Evolutionary conservation across 2,329 filamentous ascomycete species (phyloP).

Genomic region (Tolypocladium tundrense): DNA sequence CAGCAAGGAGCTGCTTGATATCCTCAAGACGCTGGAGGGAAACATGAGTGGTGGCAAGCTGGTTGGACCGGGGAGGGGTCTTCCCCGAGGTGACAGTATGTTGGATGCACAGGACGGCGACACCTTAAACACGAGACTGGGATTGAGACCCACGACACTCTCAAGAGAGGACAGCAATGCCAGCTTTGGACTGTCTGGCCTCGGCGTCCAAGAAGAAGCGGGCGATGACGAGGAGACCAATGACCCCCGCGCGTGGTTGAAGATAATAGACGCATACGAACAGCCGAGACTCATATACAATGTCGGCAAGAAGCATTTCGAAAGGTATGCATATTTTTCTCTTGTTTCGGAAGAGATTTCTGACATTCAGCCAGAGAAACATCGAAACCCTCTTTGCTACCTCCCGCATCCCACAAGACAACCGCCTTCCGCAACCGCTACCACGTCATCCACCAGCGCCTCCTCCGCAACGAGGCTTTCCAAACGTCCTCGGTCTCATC

Average conservation of each 20-base stretch:
- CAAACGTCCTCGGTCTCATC: slow-evolving; percentile 68
- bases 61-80: slow-evolving; percentile 36
- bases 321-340: slow-evolving; percentile 42
- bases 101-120: slow-evolving; percentile 48
- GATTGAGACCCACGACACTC: slow-evolving; percentile 34
- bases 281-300: slow-evolving; percentile 76
- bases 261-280: slow-evolving; percentile 71
- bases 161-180: slow-evolving; percentile 51
- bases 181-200: slow-evolving; percentile 52
- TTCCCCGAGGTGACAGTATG: slow-evolving; percentile 49
- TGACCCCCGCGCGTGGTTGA: slow-evolving; percentile 75
- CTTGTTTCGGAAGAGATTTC: not conserved
- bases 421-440: slow-evolving; percentile 81
- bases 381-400: slow-evolving; percentile 60
- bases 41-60: slow-evolving; percentile 82
- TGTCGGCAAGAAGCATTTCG: slow-evolving; percentile 78
- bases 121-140: slow-evolving; percentile 43
- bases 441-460: slow-evolving; percentile 81
- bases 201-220: slow-evolving; percentile 42
- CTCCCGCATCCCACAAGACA: slow-evolving; percentile 72
- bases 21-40: slow-evolving; percentile 74
- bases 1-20: slow-evolving; percentile 65
- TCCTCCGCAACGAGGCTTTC: slow-evolving; percentile 88
- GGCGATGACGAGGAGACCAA: slow-evolving; percentile 49
- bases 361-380: slow-evolving; percentile 34